A percentile compares a stretch with the other conserved stretches of the same genome.
Evolutionary conservation across 169 alveolate species (phyloP).

Genomic region (Theileria orientalis): DNA sequence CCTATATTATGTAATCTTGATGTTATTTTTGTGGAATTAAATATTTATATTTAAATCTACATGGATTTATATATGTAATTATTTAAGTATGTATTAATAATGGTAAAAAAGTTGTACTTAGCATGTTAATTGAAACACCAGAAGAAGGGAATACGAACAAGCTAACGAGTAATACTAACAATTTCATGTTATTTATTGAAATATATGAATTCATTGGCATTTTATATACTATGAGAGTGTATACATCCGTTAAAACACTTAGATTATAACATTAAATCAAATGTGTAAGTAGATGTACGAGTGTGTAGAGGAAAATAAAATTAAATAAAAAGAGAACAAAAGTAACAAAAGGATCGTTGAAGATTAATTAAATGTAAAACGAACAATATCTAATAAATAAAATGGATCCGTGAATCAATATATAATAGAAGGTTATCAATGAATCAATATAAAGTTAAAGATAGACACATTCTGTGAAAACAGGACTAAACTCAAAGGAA

Average conservation of each 20-base stretch:
- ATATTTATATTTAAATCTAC: too few relatives aligned
- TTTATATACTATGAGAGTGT: too few relatives aligned
- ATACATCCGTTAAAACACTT: too few relatives aligned
- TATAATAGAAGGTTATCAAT: neutral
- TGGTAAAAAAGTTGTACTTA: neutral
- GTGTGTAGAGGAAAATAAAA: neutral
- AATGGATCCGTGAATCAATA: too few relatives aligned
- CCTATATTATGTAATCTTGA: neutral
- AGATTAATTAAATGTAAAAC: neutral
- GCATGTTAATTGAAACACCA: neutral
- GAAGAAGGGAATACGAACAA: slow-evolving; percentile 2
- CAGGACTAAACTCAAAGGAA: neutral
- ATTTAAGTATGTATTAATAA: too few relatives aligned
- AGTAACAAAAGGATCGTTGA: too few relatives aligned
- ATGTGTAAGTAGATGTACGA: neutral
- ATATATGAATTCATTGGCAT: neutral
- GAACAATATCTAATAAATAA: neutral
- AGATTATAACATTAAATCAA: neutral
- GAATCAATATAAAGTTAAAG: neutral
- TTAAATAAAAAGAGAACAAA: too few relatives aligned
- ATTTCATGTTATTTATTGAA: neutral
- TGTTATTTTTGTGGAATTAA: neutral
- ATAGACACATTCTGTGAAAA: neutral
- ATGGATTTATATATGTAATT: neutral
- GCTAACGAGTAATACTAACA: neutral